phyloP scores from a whole-genome alignment of 2,329 filamentous ascomycete genomes.

The Amauroascus verrucosus region DNA sequence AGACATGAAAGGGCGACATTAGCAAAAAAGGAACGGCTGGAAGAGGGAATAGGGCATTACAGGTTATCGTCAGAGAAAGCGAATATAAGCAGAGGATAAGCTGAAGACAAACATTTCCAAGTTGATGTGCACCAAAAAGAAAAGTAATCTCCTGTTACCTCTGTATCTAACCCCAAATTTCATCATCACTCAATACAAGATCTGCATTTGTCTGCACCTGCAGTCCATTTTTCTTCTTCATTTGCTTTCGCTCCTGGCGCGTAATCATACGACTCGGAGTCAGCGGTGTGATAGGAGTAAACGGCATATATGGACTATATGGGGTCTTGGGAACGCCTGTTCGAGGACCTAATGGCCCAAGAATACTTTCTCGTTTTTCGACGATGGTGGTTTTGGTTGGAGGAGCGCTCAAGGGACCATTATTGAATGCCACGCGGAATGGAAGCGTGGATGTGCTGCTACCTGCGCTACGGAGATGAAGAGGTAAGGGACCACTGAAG shows the following conservation, averaged over 20 bases:
- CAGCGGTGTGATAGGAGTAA: constrained; percentile 41
- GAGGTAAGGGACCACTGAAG: constrained; percentile 23
- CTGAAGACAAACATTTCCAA: background rate
- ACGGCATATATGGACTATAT: constrained; percentile 44
- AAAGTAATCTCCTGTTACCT: background rate
- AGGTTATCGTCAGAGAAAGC: background rate
- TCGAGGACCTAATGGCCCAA: constrained; percentile 29
- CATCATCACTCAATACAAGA: constrained; percentile 36
- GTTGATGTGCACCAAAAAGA: background rate
- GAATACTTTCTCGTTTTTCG: constrained; percentile 32
- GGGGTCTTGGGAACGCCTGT: constrained; percentile 40
- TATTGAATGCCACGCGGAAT: constrained; percentile 35
- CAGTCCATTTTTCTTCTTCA: constrained; percentile 35
- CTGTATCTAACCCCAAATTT: constrained; percentile 31
- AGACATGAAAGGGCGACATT: no score
- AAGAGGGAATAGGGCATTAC: no score
- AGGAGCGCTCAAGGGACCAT: constrained; percentile 35
- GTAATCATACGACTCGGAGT: constrained; percentile 39
- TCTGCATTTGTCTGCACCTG: constrained; percentile 40
- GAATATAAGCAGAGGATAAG: background rate
- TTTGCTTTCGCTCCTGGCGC: constrained; percentile 35
- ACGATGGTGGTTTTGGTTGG: constrained; percentile 42
- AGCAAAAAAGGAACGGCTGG: no score
- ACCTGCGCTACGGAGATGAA: constrained; percentile 24
- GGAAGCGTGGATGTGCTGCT: constrained; percentile 31